A percentile compares a stretch with the other conserved stretches of the same genome.
Conservation (phyloP, 257 asterid species). For the Forsythia suspensa region DNA sequence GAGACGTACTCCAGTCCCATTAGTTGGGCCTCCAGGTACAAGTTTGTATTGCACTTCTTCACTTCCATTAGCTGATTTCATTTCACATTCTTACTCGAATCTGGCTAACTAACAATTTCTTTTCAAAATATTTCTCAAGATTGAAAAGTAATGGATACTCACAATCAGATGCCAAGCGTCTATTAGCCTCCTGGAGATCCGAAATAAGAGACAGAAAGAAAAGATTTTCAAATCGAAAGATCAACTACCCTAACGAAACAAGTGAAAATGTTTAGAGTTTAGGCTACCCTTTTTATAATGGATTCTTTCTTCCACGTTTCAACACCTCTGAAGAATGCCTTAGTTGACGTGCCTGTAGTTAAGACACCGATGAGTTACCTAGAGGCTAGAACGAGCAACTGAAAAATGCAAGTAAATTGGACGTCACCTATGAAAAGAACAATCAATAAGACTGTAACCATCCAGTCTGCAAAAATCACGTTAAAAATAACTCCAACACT, state of each 20-base stretch:
- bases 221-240: background rate
- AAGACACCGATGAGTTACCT: conserved; percentile 13
- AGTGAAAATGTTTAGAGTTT: background rate
- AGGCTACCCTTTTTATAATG: conserved; percentile 41
- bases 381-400: background rate
- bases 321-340: conserved; percentile 57
- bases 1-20: conserved; percentile 27
- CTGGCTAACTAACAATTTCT: background rate
- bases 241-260: background rate
- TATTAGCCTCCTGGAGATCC: conserved; percentile 45
- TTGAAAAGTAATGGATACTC: conserved; percentile 25
- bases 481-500: conserved; percentile 63
- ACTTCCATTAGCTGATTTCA: conserved; percentile 26
- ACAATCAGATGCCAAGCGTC: conserved; percentile 39
- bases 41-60: conserved; percentile 47
- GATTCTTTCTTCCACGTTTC: conserved; percentile 66
- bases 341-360: conserved; percentile 45
- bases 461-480: conserved; percentile 63
- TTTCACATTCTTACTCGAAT: conserved; percentile 5
- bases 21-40: conserved; percentile 40
- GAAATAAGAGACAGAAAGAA: conserved; percentile 11
- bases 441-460: conserved; percentile 56
- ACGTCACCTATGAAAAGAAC: conserved; percentile 55
- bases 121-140: background rate
- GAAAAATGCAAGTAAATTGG: background rate